Conservation (phyloP, 768 basidiomycete genomes). For the Antrodiella citrinella region DNA sequence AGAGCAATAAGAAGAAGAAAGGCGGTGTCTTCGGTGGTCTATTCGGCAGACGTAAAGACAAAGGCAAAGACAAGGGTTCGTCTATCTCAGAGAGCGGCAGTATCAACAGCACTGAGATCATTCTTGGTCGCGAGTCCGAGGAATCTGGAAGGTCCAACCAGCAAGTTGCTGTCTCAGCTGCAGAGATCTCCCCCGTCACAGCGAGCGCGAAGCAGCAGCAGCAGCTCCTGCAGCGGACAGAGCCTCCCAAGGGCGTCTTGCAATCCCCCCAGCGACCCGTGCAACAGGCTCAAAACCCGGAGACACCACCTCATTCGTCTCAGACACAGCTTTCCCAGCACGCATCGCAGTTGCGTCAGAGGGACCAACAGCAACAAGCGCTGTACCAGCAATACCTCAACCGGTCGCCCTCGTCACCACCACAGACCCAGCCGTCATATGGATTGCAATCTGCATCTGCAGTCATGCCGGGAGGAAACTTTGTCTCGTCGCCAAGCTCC, state of each 20-base stretch:
- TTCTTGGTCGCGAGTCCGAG: slow-evolving; percentile 38
- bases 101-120: slow-evolving; percentile 29
- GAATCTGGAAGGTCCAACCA: slow-evolving; percentile 53
- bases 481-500: slow-evolving; percentile 30
- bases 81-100: slow-evolving; percentile 34
- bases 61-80: slow-evolving; percentile 45
- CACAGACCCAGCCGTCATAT: slow-evolving; percentile 66
- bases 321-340: slow-evolving; percentile 49
- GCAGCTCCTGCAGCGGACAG: slow-evolving; percentile 43
- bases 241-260: slow-evolving; percentile 22
- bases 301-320: slow-evolving; percentile 20
- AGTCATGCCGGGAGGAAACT: slow-evolving; percentile 44
- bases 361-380: slow-evolving; percentile 83
- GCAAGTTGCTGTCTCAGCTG: slow-evolving; percentile 15
- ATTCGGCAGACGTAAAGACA: slow-evolving; percentile 73
- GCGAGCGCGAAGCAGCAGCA: slow-evolving; percentile 53
- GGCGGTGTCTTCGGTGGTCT: slow-evolving; percentile 68
- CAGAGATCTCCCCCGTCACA: slow-evolving; percentile 43
- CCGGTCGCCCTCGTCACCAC: slow-evolving; percentile 72
- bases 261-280: slow-evolving; percentile 21
- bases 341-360: slow-evolving; percentile 65
- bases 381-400: slow-evolving; percentile 88
- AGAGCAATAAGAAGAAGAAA: slow-evolving; percentile 45
- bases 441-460: slow-evolving; percentile 71
- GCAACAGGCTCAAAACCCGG: slow-evolving; percentile 19